Base-by-base conservation (phyloP, 164 flowering plant genomes). In the Protea cynaroides region DNA sequence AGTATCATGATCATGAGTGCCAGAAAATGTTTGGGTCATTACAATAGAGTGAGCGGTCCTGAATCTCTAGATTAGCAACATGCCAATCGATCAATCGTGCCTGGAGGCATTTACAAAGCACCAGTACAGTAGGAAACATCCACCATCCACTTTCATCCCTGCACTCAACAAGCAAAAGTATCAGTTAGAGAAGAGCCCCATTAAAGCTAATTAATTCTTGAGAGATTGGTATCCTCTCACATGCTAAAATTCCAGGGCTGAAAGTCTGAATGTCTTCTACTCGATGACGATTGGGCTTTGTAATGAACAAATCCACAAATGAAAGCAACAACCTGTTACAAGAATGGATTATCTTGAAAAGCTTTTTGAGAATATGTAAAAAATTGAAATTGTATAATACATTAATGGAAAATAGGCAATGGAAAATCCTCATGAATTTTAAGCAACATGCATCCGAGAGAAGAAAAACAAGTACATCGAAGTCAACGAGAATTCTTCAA, bases 91-190 rank as follows among this genome's bases (percentile, higher is more conserved):
- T 79, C 44, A 95, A 92, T 56, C 77, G 86, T 40, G 95, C 87
- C 68, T 92, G 99, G 61, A 92, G 65, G 69, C 91, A 78, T 81
- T 95, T 95, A 86, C 97, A 95, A 29, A 92, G 43, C 63, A 90
- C 78, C 54, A 95, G 82, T 40, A 87, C 97, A 10, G 84, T 82
- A 3, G 99, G 97, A 71, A 95, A 83, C 64, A 90, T 78, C 99
- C 99, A 95, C 97, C 99, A 95, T 66, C 94, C 99, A 72, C 89
- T 81, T 77, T 87, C 99, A 75, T 89, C 99, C 96, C 99, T 95
- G 88, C 70, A 74, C 4, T 9, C 36, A 75, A 25, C 7, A 50
- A 62, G 25, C 18, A 51, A 6, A 38, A 22, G 23, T 40, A 63
- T 29, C 22, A 38, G 18, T 5, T 58, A 7, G 17, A 19, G 29